phyloP scores from a whole-genome alignment of 805 yeast species.

The Zygosaccharomyces rouxii region DNA sequence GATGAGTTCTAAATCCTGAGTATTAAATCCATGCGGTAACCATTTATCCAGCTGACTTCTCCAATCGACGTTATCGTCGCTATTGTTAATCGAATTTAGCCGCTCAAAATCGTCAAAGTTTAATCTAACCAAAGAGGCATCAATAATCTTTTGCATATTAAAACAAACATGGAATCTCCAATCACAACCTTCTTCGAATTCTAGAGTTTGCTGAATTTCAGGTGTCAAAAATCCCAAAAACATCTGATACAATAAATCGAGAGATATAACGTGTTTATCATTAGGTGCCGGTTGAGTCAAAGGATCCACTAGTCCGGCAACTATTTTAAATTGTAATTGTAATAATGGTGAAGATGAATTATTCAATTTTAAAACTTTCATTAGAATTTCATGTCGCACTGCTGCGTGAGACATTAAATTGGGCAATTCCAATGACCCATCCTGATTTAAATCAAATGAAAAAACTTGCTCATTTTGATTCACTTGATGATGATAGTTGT shows the following conservation, averaged over 20 bases:
- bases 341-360: conserved; percentile 21
- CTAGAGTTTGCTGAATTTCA: conserved; percentile 14
- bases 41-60: conserved; percentile 36
- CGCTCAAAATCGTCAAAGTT: conserved; percentile 28
- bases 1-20: conserved; percentile 41
- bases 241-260: conserved; percentile 51
- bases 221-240: conserved; percentile 41
- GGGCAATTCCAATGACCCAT: conserved; percentile 18
- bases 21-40: conserved; percentile 35
- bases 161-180: conserved; percentile 28
- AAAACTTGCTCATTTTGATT: conserved; percentile 16
- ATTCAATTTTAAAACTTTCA: conserved; percentile 16
- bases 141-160: conserved; percentile 31
- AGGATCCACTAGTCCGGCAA: conserved; percentile 52
- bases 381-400: conserved; percentile 25
- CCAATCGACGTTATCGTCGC: conserved; percentile 25
- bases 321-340: conserved; percentile 22
- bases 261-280: conserved; percentile 48
- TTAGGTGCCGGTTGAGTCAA: conserved; percentile 64
- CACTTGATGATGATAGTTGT: conserved; percentile 8
- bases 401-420: conserved; percentile 24
- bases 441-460: conserved; percentile 23
- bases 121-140: conserved; percentile 21
- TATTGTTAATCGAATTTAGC: conserved; percentile 20
- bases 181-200: conserved; percentile 13